phyloP scores from a whole-genome alignment of 1,284 basidiomycete genomes.

The Wallemia ichthyophaga region DNA sequence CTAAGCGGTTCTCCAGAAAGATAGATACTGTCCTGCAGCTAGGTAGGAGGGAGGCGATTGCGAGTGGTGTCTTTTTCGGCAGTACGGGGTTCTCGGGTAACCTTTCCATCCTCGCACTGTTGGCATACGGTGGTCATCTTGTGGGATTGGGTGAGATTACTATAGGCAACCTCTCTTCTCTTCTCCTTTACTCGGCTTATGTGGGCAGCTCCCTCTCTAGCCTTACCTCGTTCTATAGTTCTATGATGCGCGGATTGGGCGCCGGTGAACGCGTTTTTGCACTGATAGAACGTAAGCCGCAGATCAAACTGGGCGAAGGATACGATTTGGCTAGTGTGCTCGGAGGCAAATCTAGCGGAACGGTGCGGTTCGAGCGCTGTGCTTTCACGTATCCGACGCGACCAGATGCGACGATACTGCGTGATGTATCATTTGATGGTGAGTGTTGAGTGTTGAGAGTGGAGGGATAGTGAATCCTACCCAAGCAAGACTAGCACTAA shows the following conservation, averaged over 20 bases:
- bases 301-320: constrained; percentile 34
- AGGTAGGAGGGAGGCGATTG: constrained; percentile 61
- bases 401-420: constrained; percentile 40
- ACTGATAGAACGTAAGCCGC: constrained; percentile 47
- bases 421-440: constrained; percentile 44
- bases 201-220: constrained; percentile 25
- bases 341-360: constrained; percentile 26
- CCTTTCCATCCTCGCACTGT: constrained; percentile 53
- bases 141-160: constrained; percentile 64
- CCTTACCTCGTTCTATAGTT: constrained; percentile 22
- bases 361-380: constrained; percentile 45
- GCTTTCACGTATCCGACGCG: constrained; percentile 64
- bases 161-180: constrained; percentile 63
- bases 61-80: constrained; percentile 74
- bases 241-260: constrained; percentile 68
- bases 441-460: constrained; percentile 64
- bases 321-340: constrained; percentile 16
- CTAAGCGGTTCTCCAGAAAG: constrained; percentile 21
- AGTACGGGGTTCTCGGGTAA: constrained; percentile 85
- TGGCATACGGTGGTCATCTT: constrained; percentile 78
- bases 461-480: too few relatives aligned
- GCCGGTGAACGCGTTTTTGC: constrained; percentile 80
- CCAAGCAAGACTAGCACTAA: too few relatives aligned
- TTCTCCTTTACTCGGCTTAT: constrained; percentile 77
- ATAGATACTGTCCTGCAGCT: constrained; percentile 41